A percentile compares a stretch with the other conserved stretches of the same genome.
Evolutionary conservation across 768 basidiomycete species (phyloP).

Genomic region (Terana coerulea): DNA sequence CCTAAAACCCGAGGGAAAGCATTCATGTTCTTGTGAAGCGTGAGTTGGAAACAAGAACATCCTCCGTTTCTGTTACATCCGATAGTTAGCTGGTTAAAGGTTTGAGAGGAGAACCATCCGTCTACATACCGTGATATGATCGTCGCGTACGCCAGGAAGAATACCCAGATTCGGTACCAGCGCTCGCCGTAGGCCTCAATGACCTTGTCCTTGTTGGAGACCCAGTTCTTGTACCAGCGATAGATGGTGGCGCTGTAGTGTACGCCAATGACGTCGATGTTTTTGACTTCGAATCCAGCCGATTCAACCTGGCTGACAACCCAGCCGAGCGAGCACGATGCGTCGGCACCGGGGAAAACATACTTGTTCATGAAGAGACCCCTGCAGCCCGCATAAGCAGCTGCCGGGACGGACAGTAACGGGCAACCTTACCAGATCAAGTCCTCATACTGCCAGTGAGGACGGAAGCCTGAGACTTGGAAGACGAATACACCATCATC

Average conservation of each 20-base stretch:
- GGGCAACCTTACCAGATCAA: conserved; percentile 94
- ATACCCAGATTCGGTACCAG: conserved; percentile 95
- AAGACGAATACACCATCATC: conserved; percentile 94
- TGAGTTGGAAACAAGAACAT: conserved; percentile 94
- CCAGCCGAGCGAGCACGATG: conserved; percentile 94
- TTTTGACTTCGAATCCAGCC: conserved; percentile 96
- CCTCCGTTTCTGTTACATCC: conserved; percentile 72
- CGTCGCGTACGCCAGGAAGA: conserved; percentile 90
- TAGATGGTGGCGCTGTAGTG: conserved; percentile 94
- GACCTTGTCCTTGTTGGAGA: conserved; percentile 88
- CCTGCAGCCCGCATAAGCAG: conserved; percentile 40
- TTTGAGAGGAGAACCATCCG: too few species aligned
- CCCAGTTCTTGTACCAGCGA: conserved; percentile 98
- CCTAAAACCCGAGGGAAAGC: conserved; percentile 90
- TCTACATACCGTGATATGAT: conserved; percentile 68
- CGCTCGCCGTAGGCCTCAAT: conserved; percentile 85
- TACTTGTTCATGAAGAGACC: conserved; percentile 99
- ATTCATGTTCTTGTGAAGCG: conserved; percentile 97
- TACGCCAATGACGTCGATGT: conserved; percentile 93
- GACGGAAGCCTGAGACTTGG: conserved; percentile 96
- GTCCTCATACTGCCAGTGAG: conserved; percentile 98
- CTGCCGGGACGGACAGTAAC: too few species aligned
- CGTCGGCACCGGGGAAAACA: conserved; percentile 98
- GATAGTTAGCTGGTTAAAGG: too few species aligned
- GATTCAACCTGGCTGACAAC: conserved; percentile 82